Evolutionary conservation across 768 basidiomycete genomes (phyloP), one percentile per base, ranked within the genome.

Genomic region (Collybia nuda): DNA sequence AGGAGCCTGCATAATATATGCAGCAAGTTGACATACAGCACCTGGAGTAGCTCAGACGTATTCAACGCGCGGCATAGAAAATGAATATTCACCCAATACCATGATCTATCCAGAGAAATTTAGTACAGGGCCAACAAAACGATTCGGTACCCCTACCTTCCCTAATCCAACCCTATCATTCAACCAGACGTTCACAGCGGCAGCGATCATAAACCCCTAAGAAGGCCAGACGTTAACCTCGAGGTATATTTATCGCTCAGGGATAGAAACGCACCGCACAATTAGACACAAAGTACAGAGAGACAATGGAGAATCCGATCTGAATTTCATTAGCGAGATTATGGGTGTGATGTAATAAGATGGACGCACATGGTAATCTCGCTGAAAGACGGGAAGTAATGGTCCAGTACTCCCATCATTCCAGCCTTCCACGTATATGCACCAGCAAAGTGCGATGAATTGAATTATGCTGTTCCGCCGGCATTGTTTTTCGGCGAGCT

Each of bases 161-260:
- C 80, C 80, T 54, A 79, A 75, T 1, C 77, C 78, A 11, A 77
- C 44, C 46, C 64, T 68, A 43, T 75, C 74, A 2, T 72, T 71
- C 12, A 81, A 57, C 46, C 62, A 72, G n/a, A 84, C 68, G 48
- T 83, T 85, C 32, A 72, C 55, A 1, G 71, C 47, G 0, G 79
- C 79, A 2, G 75, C 81, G 8, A 60, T 42, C 2, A 84, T 59
- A 56, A 77, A 82, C 0, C 84, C 79, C 78, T 79, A 32, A 14
- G 14, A 4, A 32, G 2, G 14, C 7, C 32, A 14, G 32, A 32
- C 32, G 2, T 5, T 32, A 11, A 11, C 32, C 32, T 14, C 14
- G 32, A 5, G 32, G 14, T 11, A 32, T 11, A 32, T 32, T 7
- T 3, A 32, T 32, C n/a, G 7, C 6, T 32, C 40, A 19, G 15